A percentile compares a stretch with the other conserved stretches of the same genome.
phyloP scores from a whole-genome alignment of 2,329 filamentous ascomycete genomes.

The Setomelanomma holmii region DNA sequence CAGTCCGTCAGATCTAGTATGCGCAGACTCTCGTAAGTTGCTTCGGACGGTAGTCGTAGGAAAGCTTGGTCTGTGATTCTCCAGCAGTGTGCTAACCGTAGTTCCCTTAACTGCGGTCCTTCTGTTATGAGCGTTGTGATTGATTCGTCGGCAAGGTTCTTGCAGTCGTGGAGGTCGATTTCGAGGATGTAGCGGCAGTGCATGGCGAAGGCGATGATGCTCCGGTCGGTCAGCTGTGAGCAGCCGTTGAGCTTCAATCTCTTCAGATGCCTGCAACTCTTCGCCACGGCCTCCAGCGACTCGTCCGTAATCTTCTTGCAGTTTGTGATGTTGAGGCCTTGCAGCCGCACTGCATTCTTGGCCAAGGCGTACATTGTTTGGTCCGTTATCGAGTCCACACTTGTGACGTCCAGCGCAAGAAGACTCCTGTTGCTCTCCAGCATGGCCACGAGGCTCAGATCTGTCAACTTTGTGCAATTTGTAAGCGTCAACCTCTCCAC shows the following conservation, averaged over 20 bases:
- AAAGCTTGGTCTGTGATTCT: slow-evolving; percentile 90
- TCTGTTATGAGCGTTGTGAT: slow-evolving; percentile 81
- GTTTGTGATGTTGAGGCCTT: slow-evolving; percentile 90
- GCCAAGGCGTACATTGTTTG: slow-evolving; percentile 79
- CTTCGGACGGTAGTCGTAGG: slow-evolving; percentile 72
- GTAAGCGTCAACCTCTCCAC: slow-evolving; percentile 93
- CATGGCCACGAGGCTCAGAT: slow-evolving; percentile 80
- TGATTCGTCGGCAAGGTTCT: slow-evolving; percentile 79
- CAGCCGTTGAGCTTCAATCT: slow-evolving; percentile 96
- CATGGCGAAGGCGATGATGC: slow-evolving; percentile 83
- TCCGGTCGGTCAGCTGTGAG: slow-evolving; percentile 79
- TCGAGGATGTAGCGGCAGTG: slow-evolving; percentile 94
- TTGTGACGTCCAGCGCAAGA: slow-evolving; percentile 88
- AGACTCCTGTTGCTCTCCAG: slow-evolving; percentile 80
- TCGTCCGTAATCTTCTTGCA: slow-evolving; percentile 87
- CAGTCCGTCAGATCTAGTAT: slow-evolving; percentile 95
- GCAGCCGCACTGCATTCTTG: slow-evolving; percentile 80
- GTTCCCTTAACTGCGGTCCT: slow-evolving; percentile 84
- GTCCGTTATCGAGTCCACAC: slow-evolving; percentile 80
- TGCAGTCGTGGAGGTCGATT: slow-evolving; percentile 91
- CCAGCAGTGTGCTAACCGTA: slow-evolving; percentile 84
- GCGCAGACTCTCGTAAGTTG: slow-evolving; percentile 82
- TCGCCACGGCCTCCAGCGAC: slow-evolving; percentile 79
- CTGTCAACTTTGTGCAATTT: slow-evolving; percentile 84
- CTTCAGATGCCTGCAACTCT: slow-evolving; percentile 86